Percentiles rank a stretch among this genome's conserved stretches.
Conservation (phyloP, 176 grass and related monocot species). For the barley (Hordeum vulgare) region MorexV3_pseudomolecules_assembly NC_058519.1:1306853-1307352, state of each 20-base stretch:
- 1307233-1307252: not conserved
- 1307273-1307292: not conserved
- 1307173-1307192: slow-evolving; percentile 54
- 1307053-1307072: not conserved
- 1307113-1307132: slow-evolving; percentile 68
- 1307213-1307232: not conserved
- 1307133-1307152: slow-evolving; percentile 51
- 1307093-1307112: slow-evolving; percentile 39
- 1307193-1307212: not conserved
- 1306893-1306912: not conserved
- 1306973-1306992: not conserved
- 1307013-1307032: not conserved
- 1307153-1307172: slow-evolving; percentile 68
- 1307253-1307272: not conserved
- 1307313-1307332: not conserved
- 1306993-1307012: not conserved
- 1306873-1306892: not conserved
- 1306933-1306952: not conserved
- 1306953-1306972: not conserved
- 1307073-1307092: not conserved
- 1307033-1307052: not conserved
- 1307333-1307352: not conserved
- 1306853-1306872: not conserved
- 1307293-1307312: not conserved
- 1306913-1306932: not conserved